Conservation (phyloP, 331 rosid species). For the Dryas integrifolia region DNA sequence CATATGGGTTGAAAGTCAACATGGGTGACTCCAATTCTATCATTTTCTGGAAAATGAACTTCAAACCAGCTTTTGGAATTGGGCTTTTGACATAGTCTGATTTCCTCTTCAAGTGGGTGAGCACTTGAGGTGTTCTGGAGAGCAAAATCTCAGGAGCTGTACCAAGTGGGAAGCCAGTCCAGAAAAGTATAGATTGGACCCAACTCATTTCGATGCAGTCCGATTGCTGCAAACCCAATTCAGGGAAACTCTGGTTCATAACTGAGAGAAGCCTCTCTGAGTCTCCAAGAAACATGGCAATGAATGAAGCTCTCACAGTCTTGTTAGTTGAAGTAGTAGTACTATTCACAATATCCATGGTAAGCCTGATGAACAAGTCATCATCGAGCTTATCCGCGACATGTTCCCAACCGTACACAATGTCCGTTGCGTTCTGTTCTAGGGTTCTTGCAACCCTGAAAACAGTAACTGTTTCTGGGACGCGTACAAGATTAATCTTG, state of each 20-base stretch:
- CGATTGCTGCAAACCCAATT: slow-evolving; percentile 37
- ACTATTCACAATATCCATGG: slow-evolving; percentile 16
- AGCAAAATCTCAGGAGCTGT: slow-evolving; percentile 29
- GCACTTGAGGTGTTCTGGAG: neutral
- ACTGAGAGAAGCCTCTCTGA: slow-evolving; percentile 29
- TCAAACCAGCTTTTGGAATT: slow-evolving; percentile 35
- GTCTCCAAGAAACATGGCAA: slow-evolving; percentile 43
- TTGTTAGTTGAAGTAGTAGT: slow-evolving; percentile 21
- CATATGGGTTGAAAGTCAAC: slow-evolving; percentile 56
- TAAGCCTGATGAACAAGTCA: slow-evolving; percentile 52
- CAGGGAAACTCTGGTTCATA: slow-evolving; percentile 39
- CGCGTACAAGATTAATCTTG: slow-evolving; percentile 46
- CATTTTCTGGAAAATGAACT: slow-evolving; percentile 36
- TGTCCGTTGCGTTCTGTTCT: slow-evolving; percentile 35
- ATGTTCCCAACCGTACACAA: slow-evolving; percentile 43
- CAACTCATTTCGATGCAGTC: slow-evolving; percentile 45
- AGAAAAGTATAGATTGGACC: slow-evolving; percentile 42
- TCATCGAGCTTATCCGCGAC: slow-evolving; percentile 45
- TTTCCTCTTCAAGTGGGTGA: slow-evolving; percentile 17
- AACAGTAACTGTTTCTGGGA: slow-evolving; percentile 51
- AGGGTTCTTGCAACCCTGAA: slow-evolving; percentile 32
- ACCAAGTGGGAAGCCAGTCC: slow-evolving; percentile 29
- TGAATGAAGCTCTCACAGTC: slow-evolving; percentile 35
- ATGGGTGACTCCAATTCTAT: slow-evolving; percentile 7
- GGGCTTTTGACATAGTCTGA: slow-evolving; percentile 50